A percentile compares a stretch with the other conserved stretches of the same genome.
These are phyloP conservation scores for Chlamydomonas schloesseri DNA, from an alignment of 139 green algal genomes.

Conservation along the genomic window DNA sequence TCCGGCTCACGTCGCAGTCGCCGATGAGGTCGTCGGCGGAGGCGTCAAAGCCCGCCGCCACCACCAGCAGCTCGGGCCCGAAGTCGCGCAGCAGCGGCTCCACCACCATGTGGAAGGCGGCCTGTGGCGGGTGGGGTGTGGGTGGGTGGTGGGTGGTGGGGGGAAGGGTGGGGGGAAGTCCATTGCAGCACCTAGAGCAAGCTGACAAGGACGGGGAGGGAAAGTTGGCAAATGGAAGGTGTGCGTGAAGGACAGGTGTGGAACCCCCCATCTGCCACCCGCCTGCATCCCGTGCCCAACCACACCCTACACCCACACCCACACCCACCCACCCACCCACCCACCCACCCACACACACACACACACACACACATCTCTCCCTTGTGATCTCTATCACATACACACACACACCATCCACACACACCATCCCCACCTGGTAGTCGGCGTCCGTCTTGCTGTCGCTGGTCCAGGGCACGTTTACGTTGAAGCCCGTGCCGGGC, in stretches of 20 bases:
- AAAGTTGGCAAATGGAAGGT: not conserved
- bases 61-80: slow-evolving; percentile 74
- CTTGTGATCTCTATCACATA: not conserved
- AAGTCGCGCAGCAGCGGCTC: slow-evolving; percentile 77
- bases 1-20: slow-evolving; percentile 64
- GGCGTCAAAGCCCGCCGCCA: slow-evolving; percentile 81
- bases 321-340: no score
- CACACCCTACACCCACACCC: no score
- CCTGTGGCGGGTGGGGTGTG: slow-evolving; percentile 5
- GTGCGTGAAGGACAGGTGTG: not conserved
- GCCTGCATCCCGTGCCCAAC: no score
- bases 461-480: slow-evolving; percentile 79
- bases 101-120: slow-evolving; percentile 78
- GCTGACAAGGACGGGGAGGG: no score
- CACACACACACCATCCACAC: not conserved
- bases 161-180: not conserved
- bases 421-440: slow-evolving; percentile 63
- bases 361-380: not conserved
- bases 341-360: not conserved
- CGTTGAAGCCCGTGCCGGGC: slow-evolving; percentile 63
- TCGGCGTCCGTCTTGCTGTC: slow-evolving; percentile 73
- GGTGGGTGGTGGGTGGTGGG: no score
- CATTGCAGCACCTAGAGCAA: no score
- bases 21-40: slow-evolving; percentile 68
- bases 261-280: no score